These are phyloP conservation scores for Annulohypoxylon truncatum DNA, from an alignment of 2,329 filamentous ascomycete genomes.

Conservation along the genomic window DNA sequence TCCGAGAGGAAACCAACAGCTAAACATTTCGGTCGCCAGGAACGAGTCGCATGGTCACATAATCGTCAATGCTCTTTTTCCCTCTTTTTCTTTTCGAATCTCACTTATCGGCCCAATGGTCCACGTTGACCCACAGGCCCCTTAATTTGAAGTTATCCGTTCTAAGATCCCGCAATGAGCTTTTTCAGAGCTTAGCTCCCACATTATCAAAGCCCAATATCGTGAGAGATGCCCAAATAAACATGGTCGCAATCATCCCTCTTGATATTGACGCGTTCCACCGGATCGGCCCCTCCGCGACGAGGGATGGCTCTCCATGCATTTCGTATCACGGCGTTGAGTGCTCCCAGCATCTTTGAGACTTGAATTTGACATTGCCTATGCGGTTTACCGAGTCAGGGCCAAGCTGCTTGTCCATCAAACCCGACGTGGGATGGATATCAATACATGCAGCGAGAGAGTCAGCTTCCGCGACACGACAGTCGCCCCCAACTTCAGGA, in stretches of 20 bases:
- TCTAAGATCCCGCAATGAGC: conserved; percentile 66
- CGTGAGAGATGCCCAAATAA: conserved; percentile 65
- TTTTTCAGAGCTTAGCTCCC: conserved; percentile 68
- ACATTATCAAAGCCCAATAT: conserved; percentile 66
- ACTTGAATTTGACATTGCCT: conserved; percentile 58
- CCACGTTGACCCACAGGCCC: conserved; percentile 52
- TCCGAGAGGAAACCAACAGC: background rate
- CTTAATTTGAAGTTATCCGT: conserved; percentile 69
- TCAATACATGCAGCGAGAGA: conserved; percentile 50
- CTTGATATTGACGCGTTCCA: conserved; percentile 61
- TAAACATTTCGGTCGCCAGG: conserved; percentile 32
- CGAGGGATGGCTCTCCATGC: conserved; percentile 69
- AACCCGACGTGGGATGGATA: conserved; percentile 18
- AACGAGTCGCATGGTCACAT: conserved; percentile 64
- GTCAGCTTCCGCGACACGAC: conserved; percentile 51
- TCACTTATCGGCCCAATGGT: conserved; percentile 56
- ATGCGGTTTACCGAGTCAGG: conserved; percentile 34
- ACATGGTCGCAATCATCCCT: conserved; percentile 67
- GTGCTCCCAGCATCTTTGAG: conserved; percentile 58
- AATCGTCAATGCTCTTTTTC: conserved; percentile 56
- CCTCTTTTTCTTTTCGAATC: conserved; percentile 59
- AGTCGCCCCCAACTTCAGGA: conserved; percentile 60
- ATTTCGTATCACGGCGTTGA: conserved; percentile 66
- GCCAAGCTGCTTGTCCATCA: conserved; percentile 14
- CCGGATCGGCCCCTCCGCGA: conserved; percentile 62